Evolutionary conservation across 2,329 filamentous ascomycete species (phyloP).

Genomic region (Sporothrix mexicana): DNA sequence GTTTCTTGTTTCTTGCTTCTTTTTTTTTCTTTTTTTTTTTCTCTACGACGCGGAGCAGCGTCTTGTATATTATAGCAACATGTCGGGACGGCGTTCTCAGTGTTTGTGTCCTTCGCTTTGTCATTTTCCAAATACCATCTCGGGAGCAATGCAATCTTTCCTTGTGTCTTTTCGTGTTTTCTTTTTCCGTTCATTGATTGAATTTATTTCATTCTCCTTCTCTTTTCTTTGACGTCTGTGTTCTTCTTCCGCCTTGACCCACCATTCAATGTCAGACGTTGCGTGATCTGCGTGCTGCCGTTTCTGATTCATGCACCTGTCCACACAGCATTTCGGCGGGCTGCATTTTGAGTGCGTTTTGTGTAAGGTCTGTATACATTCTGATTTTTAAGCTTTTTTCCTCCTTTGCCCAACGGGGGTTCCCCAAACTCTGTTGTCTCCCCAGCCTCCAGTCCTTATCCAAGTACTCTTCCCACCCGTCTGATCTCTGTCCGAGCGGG

Average conservation of each 20-base stretch:
- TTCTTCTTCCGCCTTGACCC: neutral
- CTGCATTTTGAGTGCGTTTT: neutral
- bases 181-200: neutral
- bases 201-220: neutral
- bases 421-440: neutral
- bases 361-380: neutral
- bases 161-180: neutral
- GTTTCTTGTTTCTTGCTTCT: neutral
- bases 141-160: neutral
- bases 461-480: neutral
- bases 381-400: neutral
- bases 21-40: neutral
- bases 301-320: slow-evolving; percentile 2
- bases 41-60: neutral
- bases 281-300: slow-evolving; percentile 20
- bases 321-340: too few relatives aligned
- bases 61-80: slow-evolving; percentile 7
- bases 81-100: neutral
- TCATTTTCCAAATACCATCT: slow-evolving; percentile 24
- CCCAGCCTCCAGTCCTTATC: neutral
- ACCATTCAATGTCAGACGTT: slow-evolving; percentile 1
- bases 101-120: slow-evolving; percentile 15
- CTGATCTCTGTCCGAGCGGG: slow-evolving; percentile 24
- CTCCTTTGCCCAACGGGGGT: neutral
- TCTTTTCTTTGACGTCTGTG: neutral